Percentiles rank a stretch among this genome's conserved stretches.
These are phyloP conservation scores for Scheffersomyces ergatensis DNA, from an alignment of 805 yeast genomes.

Conservation along the genomic window DNA sequence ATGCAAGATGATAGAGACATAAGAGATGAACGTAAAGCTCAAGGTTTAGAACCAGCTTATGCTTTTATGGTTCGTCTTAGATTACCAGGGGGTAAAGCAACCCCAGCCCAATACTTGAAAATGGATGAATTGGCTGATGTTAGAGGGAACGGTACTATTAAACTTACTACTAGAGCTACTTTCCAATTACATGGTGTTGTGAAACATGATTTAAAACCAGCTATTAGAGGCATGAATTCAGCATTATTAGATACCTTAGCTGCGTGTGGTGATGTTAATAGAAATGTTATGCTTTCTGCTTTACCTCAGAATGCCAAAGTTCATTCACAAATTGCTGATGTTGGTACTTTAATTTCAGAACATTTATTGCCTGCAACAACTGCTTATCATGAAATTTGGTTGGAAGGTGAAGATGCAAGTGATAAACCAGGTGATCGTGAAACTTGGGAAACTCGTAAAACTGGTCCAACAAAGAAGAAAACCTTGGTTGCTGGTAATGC, in stretches of 20 bases:
- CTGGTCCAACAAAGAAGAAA: constrained; percentile 79
- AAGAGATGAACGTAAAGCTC: constrained; percentile 87
- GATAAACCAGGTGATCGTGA: constrained; percentile 68
- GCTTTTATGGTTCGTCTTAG: constrained; percentile 97
- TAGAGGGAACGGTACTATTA: constrained; percentile 90
- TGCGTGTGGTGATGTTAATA: constrained; percentile 97
- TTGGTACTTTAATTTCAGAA: constrained; percentile 70
- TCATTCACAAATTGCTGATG: constrained; percentile 68
- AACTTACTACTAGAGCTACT: constrained; percentile 94
- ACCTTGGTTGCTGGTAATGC: constrained; percentile 85
- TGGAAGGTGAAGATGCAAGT: constrained; percentile 75
- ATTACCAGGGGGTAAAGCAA: constrained; percentile 88
- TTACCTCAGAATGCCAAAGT: constrained; percentile 80
- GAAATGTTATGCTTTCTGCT: constrained; percentile 94
- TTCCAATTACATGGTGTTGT: constrained; percentile 95
- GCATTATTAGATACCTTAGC: constrained; percentile 91
- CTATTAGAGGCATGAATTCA: constrained; percentile 90
- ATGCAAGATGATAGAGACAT: constrained; percentile 98
- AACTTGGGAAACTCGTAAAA: constrained; percentile 61
- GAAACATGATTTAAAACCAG: constrained; percentile 82
- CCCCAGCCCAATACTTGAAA: constrained; percentile 85
- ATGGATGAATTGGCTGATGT: constrained; percentile 77
- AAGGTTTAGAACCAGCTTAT: constrained; percentile 93
- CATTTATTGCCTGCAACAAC: constrained; percentile 86
- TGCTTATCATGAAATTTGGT: constrained; percentile 96